Base-by-base conservation (phyloP, 306 rosid species). In the Quercus rubra region DNA sequence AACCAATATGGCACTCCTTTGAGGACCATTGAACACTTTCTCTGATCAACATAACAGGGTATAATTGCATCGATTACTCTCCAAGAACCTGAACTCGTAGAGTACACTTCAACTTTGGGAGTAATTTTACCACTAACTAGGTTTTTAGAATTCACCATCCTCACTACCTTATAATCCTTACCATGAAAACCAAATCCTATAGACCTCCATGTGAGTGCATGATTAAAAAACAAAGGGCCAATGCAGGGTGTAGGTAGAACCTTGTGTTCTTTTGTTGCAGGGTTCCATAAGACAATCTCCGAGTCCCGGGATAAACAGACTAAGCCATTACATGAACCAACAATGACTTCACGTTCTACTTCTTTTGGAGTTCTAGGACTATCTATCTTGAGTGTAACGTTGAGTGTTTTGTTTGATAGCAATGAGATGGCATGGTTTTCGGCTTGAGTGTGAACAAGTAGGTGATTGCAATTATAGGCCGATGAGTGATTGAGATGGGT, bases 1-100 rank as follows among this genome's bases (percentile, higher is more conserved):
- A 73, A 28, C 76, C 76, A 73, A 55, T 73, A 73, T 23, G 76
- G 76, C 35, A 55, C 57, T 55, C 62, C 76, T 54, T 73, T 73
- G 5, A 73, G 19, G 3, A 73, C 54, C 20, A 54, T 28, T 2
- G 76, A 73, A 54, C 76, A 73, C 6, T 17, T 73, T 12, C 31
- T 43, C 14, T 54, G 43, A 4, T 54, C 31, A 35, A 73, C 55
- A 3, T 25, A 5, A 73, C 46, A 55, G 21, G 76, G 76, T 14
- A 73, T 19, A 27, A 1, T 54, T 4, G 62, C 20, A 73, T 73
- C 18, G 28, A 73, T 72, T 21, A 19, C 41, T 73, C 76, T 73
- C 76, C 76, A 73, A 25, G 8, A 46, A 28, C 49, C 62, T 28
- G 25, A 5, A 52, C 63, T 18, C 41, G 61, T 27, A 10, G 76